Evolutionary conservation across 306 rosid species (phyloP).

Genomic region (Luffa aegyptiaca): DNA sequence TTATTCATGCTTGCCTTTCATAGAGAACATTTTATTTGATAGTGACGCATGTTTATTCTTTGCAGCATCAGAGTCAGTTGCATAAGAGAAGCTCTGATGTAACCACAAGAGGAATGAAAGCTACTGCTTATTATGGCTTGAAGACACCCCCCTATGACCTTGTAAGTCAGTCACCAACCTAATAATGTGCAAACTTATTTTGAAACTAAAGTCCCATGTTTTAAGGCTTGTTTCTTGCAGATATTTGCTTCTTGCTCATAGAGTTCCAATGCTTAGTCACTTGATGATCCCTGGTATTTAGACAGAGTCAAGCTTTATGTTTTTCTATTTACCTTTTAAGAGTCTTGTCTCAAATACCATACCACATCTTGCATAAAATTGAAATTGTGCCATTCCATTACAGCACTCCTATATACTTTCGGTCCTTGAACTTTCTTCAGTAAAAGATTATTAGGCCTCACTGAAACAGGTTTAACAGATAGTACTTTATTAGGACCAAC

Average conservation of each 20-base stretch:
- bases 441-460: neutral
- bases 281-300: neutral
- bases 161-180: slow-evolving; percentile 47
- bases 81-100: slow-evolving; percentile 26
- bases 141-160: slow-evolving; percentile 78
- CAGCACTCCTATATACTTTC: neutral
- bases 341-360: neutral
- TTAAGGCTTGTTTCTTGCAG: neutral
- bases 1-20: neutral
- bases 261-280: neutral
- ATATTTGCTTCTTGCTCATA: neutral
- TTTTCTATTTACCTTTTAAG: neutral
- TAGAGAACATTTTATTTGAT: slow-evolving; percentile 5
- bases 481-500: neutral
- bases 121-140: slow-evolving; percentile 64
- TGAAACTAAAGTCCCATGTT: neutral
- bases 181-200: neutral
- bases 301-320: neutral
- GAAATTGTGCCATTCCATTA: neutral
- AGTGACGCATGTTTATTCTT: slow-evolving; percentile 3
- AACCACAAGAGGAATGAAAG: slow-evolving; percentile 32
- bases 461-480: neutral
- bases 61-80: slow-evolving; percentile 20
- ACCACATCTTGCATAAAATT: neutral
- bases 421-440: neutral